phyloP scores from a whole-genome alignment of 305 asterid genomes.

The Euphrasia arctica region DNA sequence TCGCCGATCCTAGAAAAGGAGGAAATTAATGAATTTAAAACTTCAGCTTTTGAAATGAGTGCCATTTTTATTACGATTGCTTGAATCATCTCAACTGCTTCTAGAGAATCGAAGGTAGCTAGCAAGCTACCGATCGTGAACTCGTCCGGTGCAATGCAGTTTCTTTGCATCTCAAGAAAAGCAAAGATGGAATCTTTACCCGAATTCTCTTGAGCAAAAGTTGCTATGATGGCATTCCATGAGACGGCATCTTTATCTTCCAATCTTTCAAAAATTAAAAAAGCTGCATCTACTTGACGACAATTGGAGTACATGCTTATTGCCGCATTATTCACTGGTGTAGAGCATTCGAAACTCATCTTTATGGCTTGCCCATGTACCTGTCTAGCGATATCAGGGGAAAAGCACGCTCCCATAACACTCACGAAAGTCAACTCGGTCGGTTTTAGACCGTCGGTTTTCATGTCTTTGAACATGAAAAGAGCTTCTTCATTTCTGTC shows the following conservation, averaged over 20 bases:
- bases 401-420: constrained; percentile 57
- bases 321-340: constrained; percentile 64
- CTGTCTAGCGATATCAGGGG: constrained; percentile 41
- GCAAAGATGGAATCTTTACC: constrained; percentile 40
- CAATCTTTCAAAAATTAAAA: constrained; percentile 41
- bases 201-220: constrained; percentile 48
- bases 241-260: constrained; percentile 53
- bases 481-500: constrained; percentile 55
- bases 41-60: constrained; percentile 56
- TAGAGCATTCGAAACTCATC: constrained; percentile 46
- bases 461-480: constrained; percentile 56
- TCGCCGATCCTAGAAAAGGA: no score
- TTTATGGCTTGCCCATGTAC: constrained; percentile 55
- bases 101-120: constrained; percentile 40
- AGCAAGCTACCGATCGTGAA: constrained; percentile 76
- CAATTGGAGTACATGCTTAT: constrained; percentile 72
- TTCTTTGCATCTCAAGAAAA: constrained; percentile 57
- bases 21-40: constrained; percentile 40
- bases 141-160: constrained; percentile 58
- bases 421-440: constrained; percentile 66
- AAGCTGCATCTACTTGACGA: constrained; percentile 42
- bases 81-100: constrained; percentile 53
- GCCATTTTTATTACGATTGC: constrained; percentile 49
- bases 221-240: constrained; percentile 75
- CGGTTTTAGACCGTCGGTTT: constrained; percentile 43